phyloP scores from a whole-genome alignment of 192 early-diverging fungal genomes.

The Entrophospora sp. region DNA sequence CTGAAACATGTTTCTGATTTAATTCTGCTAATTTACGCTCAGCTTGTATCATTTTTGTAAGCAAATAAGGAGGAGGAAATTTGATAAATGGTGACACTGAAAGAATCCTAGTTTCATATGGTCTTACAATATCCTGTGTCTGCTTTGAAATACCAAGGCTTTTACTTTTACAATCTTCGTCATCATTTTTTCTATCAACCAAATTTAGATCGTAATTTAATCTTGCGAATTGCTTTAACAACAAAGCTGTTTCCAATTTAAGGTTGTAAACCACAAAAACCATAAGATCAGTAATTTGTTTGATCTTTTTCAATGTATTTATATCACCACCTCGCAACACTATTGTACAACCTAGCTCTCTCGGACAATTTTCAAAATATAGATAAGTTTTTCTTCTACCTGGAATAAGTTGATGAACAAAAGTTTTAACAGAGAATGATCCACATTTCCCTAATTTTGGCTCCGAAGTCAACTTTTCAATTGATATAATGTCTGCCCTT shows the following conservation, averaged over 20 bases:
- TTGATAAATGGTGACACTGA: conserved; percentile 83
- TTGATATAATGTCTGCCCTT: conserved; percentile 72
- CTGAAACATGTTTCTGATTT: neutral
- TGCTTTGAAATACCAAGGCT: too few relatives aligned
- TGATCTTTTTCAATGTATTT: conserved; percentile 60
- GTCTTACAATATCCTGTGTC: conserved; percentile 23
- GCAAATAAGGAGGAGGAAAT: conserved; percentile 78
- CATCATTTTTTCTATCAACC: too few relatives aligned
- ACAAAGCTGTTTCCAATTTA: conserved; percentile 72
- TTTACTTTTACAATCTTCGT: too few relatives aligned
- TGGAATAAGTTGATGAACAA: conserved; percentile 70
- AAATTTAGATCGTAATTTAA: too few relatives aligned
- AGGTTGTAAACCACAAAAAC: conserved; percentile 83
- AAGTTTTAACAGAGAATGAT: conserved; percentile 69
- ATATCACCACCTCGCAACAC: conserved; percentile 78
- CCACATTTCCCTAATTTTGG: conserved; percentile 74
- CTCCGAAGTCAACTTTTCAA: conserved; percentile 68
- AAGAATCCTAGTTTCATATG: conserved; percentile 64
- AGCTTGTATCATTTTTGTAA: conserved; percentile 53
- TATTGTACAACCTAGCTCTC: conserved; percentile 75
- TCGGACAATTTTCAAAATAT: conserved; percentile 78
- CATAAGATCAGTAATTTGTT: conserved; percentile 75
- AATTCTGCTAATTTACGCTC: conserved; percentile 23
- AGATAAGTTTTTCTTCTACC: conserved; percentile 80
- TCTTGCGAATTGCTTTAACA: conserved; percentile 71